These are phyloP conservation scores for Termitomyces sp. DNA, from an alignment of 768 basidiomycete genomes.

Conservation along the genomic window DNA sequence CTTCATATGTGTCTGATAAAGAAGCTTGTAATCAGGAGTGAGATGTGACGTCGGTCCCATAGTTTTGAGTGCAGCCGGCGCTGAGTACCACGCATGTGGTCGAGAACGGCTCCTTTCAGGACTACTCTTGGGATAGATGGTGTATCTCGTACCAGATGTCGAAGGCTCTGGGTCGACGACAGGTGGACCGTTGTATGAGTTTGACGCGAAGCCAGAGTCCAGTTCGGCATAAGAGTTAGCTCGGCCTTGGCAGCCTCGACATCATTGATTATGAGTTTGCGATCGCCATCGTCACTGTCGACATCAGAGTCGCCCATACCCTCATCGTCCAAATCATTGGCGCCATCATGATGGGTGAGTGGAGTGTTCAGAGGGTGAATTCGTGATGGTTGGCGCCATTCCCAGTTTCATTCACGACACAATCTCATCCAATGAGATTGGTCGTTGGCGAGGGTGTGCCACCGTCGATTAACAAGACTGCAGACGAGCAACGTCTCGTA, in stretches of 20 bases:
- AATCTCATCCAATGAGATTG: conserved; percentile 65
- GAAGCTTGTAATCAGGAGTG: no score
- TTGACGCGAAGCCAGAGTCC: conserved; percentile 56
- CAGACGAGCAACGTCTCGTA: conserved; percentile 55
- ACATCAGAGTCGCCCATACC: conserved; percentile 73
- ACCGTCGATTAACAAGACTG: conserved; percentile 58
- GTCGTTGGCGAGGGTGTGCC: conserved; percentile 66
- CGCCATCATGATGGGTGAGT: conserved; percentile 18
- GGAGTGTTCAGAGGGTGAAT: conserved; percentile 26
- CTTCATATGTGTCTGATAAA: no score
- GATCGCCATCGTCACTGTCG: conserved; percentile 29
- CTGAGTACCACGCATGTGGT: conserved; percentile 34
- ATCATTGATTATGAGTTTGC: conserved; percentile 21
- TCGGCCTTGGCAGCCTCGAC: conserved; percentile 38
- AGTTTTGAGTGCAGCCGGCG: conserved; percentile 31
- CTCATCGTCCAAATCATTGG: conserved; percentile 63
- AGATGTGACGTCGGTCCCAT: conserved; percentile 22
- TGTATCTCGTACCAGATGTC: conserved; percentile 10
- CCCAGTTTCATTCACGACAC: conserved; percentile 61
- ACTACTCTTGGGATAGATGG: conserved; percentile 10
- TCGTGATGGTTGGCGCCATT: conserved; percentile 50
- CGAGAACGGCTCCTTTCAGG: conserved; percentile 23
- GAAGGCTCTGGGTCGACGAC: conserved; percentile 21
- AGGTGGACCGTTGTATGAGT: conserved; percentile 29
- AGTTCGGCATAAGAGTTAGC: conserved; percentile 39